phyloP scores from a whole-genome alignment of 352 stramenopile genomes.

The Phytophthora pisi region DNA sequence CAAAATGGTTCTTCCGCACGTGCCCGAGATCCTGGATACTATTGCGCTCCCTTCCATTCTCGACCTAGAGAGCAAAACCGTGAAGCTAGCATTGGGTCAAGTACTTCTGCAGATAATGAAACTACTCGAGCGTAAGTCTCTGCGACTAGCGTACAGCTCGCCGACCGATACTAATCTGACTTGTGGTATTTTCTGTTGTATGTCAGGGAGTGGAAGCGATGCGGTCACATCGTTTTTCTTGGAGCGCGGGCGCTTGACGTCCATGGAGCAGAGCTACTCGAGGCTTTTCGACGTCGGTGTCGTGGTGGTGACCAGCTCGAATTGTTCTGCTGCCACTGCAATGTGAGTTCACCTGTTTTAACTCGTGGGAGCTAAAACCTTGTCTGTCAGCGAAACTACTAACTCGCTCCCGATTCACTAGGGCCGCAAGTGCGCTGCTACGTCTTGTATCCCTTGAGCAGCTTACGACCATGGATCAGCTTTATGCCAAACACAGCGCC shows the following conservation, averaged over 20 bases:
- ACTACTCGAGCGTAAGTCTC: conserved; percentile 55
- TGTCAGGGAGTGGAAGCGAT: conserved; percentile 47
- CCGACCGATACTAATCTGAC: neutral
- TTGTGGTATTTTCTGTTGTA: conserved; percentile 6
- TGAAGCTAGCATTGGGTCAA: conserved; percentile 40
- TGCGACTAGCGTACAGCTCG: neutral
- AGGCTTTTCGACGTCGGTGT: conserved; percentile 53
- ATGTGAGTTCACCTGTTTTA: conserved; percentile 15
- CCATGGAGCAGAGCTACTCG: conserved; percentile 45
- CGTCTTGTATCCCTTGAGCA: conserved; percentile 37
- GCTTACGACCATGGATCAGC: conserved; percentile 9
- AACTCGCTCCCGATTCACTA: conserved; percentile 18
- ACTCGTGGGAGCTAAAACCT: neutral
- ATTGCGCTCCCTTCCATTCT: conserved; percentile 45
- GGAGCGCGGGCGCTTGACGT: conserved; percentile 50
- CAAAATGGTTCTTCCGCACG: conserved; percentile 59
- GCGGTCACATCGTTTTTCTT: conserved; percentile 61
- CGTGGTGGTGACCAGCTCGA: conserved; percentile 30
- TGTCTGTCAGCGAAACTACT: neutral
- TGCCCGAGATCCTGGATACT: conserved; percentile 58
- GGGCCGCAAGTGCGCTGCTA: conserved; percentile 32
- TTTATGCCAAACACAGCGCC: conserved; percentile 45
- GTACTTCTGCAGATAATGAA: conserved; percentile 42
- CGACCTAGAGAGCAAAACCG: conserved; percentile 45
- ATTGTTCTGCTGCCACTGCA: conserved; percentile 20